Base-by-base conservation (phyloP, 345 rosid species). In the Theobroma cacao region DNA sequence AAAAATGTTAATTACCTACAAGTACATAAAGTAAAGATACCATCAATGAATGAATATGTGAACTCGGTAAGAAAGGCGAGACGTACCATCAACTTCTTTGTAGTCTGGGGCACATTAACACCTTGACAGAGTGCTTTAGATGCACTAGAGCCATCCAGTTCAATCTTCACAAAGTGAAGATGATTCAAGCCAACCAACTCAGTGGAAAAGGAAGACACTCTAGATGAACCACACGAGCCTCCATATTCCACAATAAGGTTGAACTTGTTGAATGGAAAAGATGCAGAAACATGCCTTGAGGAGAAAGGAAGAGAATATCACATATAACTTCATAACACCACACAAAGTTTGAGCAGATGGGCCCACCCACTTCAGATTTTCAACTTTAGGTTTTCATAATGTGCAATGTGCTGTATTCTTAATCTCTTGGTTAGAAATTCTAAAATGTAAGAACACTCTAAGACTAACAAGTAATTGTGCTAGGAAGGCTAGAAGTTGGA, bases 201-300 rank as follows among this genome's bases (percentile, higher is more conserved):
- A 17, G 77, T 58, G 74, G 74, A 41, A 75, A 81, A 78, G 72
- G 84, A 77, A 60, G 82, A 80, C 79, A 86, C 68, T 76, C 79
- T 83, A 31, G 94, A 86, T 11, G 85, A 83, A 60, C 65, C 82
- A 72, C 80, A 75, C 76, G 88, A 77, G 74, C 92, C 90, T 78
- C 90, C 94, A 77, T 87, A 90, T 77, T 90, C 91, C 81, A 90
- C 64, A 81, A 90, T 82, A 79, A 87, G 38, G 72, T 73, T 70
- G 85, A 90, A 90, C 80, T 87, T 85, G 82, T 82, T 71, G 79
- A 88, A 64, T 33, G 86, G 87, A 80, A 88, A 87, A 68, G 84
- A 77, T 78, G 87, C 78, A 82, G 87, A 86, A 72, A 88, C 82
- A 75, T 67, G 79, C 89, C 93, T 90, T 66, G 22, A 81, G 62